phyloP scores from a whole-genome alignment of 202 grass and related monocot species.

The Brachypodium distachyon region DNA sequence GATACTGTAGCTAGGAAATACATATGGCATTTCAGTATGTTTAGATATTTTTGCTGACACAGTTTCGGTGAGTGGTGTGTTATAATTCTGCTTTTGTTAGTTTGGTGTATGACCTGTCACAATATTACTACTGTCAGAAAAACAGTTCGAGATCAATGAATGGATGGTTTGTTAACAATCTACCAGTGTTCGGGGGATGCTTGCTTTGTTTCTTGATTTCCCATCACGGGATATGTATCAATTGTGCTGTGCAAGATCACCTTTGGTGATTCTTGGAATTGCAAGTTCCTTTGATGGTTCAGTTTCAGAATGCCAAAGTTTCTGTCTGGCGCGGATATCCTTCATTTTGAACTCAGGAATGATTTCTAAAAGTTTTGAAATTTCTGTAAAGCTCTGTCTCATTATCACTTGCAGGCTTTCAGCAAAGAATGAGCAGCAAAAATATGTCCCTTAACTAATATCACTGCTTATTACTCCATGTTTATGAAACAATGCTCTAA shows the following conservation, averaged over 20 bases:
- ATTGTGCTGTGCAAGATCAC: not conserved
- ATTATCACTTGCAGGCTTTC: not conserved
- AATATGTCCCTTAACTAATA: not conserved
- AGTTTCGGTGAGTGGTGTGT: constrained; percentile 1
- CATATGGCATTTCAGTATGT: not conserved
- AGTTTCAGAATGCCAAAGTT: not conserved
- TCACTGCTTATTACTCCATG: not conserved
- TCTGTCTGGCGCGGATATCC: not conserved
- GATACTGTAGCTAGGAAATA: not conserved
- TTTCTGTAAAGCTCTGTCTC: not conserved
- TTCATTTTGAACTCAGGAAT: not conserved
- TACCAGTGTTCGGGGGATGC: not conserved
- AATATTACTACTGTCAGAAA: not conserved
- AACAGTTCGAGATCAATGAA: not conserved
- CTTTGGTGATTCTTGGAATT: not conserved
- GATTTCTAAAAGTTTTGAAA: not conserved
- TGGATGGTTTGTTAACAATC: not conserved
- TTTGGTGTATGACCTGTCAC: not conserved
- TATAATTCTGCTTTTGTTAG: not conserved
- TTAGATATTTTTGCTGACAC: not conserved
- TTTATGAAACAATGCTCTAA: not conserved
- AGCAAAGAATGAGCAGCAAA: not conserved
- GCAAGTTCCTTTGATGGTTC: not conserved
- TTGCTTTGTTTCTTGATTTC: not conserved
- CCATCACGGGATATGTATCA: not conserved